Conservation (phyloP, 305 asterid species). For the Solanum hybrid region DNA sequence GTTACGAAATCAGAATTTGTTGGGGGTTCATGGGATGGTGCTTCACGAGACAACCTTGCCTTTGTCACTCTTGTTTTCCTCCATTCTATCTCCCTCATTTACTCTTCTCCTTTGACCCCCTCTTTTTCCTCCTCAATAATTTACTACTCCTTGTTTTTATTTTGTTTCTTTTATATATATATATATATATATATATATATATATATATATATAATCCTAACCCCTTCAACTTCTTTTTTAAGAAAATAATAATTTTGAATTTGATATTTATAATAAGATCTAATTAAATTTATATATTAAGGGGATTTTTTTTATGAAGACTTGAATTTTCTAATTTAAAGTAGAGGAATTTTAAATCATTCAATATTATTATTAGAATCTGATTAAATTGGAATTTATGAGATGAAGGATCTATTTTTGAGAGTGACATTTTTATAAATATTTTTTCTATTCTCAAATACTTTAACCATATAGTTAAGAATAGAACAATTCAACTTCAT, state of each 20-base stretch:
- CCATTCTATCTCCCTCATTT: not conserved
- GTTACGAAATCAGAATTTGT: no score
- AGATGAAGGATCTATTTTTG: not conserved
- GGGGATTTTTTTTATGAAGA: no score
- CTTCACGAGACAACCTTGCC: not conserved
- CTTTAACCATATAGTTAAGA: not conserved
- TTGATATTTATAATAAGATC: no score
- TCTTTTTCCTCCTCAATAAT: not conserved
- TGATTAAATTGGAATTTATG: not conserved
- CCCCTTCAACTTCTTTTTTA: not conserved
- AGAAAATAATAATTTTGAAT: not conserved
- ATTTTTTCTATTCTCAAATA: not conserved
- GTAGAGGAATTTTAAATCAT: not conserved
- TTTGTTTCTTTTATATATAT: not conserved
- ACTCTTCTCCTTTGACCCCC: not conserved
- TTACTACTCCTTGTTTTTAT: not conserved
- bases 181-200: no score
- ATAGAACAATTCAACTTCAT: not conserved
- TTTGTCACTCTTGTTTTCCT: not conserved
- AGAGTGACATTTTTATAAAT: not conserved
- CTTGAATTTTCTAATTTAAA: no score
- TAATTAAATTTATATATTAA: no score
- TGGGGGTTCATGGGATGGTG: not conserved
- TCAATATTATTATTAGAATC: not conserved
- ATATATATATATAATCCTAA: not conserved